Evolutionary conservation across 176 grass and related monocot genomes (phyloP).

Genomic region (Olyra latifolia): DNA sequence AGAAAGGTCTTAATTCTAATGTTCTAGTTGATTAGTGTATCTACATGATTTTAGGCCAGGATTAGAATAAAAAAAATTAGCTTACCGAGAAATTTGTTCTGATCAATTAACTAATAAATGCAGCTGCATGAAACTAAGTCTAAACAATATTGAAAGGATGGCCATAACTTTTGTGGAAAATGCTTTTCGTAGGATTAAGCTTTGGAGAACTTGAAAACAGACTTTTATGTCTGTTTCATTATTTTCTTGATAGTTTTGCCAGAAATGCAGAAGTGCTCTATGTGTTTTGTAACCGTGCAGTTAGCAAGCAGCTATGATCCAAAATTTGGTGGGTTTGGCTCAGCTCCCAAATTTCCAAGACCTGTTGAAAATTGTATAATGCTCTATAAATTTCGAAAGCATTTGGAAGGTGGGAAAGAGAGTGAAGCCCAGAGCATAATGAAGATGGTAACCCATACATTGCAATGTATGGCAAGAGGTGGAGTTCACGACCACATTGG

Average conservation of each 20-base stretch:
- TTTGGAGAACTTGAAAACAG: not conserved
- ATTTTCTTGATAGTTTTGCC: not conserved
- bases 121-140: not conserved
- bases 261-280: not conserved
- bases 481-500: constrained; percentile 93
- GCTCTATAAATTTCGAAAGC: constrained; percentile 72
- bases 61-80: constrained; percentile 6
- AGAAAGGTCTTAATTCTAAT: not conserved
- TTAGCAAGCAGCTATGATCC: constrained; percentile 68
- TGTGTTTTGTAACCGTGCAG: constrained; percentile 40
- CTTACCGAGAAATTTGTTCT: not conserved
- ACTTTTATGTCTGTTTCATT: not conserved
- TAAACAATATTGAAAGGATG: not conserved
- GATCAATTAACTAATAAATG: not conserved
- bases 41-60: not conserved
- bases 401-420: constrained; percentile 48
- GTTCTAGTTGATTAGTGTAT: constrained; percentile 8
- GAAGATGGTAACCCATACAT: constrained; percentile 78
- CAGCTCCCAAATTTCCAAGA: constrained; percentile 93
- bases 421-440: constrained; percentile 60
- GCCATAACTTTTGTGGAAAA: not conserved
- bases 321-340: constrained; percentile 87
- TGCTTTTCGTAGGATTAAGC: not conserved
- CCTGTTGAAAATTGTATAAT: constrained; percentile 82
- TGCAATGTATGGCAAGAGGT: constrained; percentile 92